phyloP scores from a whole-genome alignment of 306 rosid genomes.

The Cicer arietinum region DNA sequence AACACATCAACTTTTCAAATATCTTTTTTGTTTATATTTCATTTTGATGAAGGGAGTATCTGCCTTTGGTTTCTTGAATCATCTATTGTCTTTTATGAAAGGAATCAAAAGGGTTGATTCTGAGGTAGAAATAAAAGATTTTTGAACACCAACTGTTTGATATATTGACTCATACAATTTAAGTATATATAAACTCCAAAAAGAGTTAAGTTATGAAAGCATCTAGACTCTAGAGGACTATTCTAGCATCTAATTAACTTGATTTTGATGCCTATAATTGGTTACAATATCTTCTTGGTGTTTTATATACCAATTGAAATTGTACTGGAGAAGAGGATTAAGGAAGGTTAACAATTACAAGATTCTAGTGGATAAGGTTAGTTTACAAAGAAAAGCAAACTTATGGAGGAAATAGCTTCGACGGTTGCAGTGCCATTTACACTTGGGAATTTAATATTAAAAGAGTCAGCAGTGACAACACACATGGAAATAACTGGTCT shows the following conservation, averaged over 20 bases:
- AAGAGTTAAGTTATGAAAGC: conserved; percentile 36
- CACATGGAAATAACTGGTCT: conserved; percentile 65
- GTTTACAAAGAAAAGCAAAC: conserved; percentile 41
- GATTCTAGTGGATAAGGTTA: conserved; percentile 46
- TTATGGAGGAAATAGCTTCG: conserved; percentile 67
- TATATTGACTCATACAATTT: conserved; percentile 24
- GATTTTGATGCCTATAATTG: conserved; percentile 34
- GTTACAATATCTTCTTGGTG: too few species aligned
- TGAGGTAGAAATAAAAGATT: conserved; percentile 47
- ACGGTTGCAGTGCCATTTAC: conserved; percentile 66
- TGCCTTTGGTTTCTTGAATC: conserved; percentile 48
- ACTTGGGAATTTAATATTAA: conserved; percentile 59
- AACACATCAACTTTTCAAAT: too few species aligned
- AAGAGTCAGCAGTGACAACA: conserved; percentile 59
- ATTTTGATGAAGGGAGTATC: background rate
- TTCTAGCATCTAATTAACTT: conserved; percentile 34
- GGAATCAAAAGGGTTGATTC: conserved; percentile 50
- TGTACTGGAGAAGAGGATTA: conserved; percentile 26
- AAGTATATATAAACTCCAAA: conserved; percentile 43
- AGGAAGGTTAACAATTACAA: conserved; percentile 30
- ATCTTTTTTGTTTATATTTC: too few species aligned
- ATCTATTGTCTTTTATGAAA: conserved; percentile 44
- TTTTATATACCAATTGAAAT: conserved; percentile 39
- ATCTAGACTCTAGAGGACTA: conserved; percentile 36
- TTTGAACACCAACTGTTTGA: conserved; percentile 39